Percentiles rank a stretch among this genome's conserved stretches.
Conservation (phyloP, 1,284 basidiomycete species). For the Cutaneotrichosporon arboriforme region DNA sequence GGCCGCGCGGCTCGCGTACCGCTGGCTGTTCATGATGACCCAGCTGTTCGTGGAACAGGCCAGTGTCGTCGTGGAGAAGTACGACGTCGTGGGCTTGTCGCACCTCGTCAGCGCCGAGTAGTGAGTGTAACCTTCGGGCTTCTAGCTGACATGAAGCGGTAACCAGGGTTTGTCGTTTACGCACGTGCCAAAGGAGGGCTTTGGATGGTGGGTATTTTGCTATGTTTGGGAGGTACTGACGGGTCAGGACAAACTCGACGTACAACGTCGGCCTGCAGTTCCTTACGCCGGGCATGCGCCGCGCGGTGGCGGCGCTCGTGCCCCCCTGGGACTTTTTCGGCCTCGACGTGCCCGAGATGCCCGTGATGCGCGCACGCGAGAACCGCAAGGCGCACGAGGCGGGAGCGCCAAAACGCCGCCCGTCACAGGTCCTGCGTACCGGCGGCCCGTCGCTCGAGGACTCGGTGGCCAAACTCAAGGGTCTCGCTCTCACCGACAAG, state of each 20-base stretch:
- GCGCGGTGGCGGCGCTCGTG: slow-evolving; percentile 80
- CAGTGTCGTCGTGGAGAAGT: slow-evolving; percentile 96
- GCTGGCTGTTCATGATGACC: slow-evolving; percentile 87
- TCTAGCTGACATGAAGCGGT: slow-evolving; percentile 50
- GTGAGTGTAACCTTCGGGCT: too few relatives aligned
- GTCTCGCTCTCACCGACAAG: neutral
- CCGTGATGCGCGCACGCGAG: slow-evolving; percentile 51
- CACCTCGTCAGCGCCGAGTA: slow-evolving; percentile 13
- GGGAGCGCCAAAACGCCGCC: neutral
- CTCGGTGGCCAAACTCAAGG: slow-evolving; percentile 4
- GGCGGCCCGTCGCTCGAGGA: slow-evolving; percentile 3
- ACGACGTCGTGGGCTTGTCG: slow-evolving; percentile 60
- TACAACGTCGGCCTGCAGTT: slow-evolving; percentile 94
- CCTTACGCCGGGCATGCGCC: slow-evolving; percentile 85
- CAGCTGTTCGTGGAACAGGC: slow-evolving; percentile 76
- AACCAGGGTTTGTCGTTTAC: slow-evolving; percentile 98
- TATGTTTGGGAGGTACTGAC: too few relatives aligned
- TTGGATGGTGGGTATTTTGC: slow-evolving; percentile 82
- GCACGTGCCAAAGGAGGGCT: slow-evolving; percentile 91
- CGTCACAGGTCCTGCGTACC: neutral
- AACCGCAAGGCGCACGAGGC: slow-evolving; percentile 2
- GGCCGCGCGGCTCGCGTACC: slow-evolving; percentile 85
- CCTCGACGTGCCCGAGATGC: slow-evolving; percentile 50
- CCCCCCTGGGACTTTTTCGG: slow-evolving; percentile 47
- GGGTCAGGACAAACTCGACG: slow-evolving; percentile 58